A percentile compares a stretch with the other conserved stretches of the same genome.
Conservation (phyloP, 495 filamentous ascomycete species). For the Jackrogersella multiformis region DNA sequence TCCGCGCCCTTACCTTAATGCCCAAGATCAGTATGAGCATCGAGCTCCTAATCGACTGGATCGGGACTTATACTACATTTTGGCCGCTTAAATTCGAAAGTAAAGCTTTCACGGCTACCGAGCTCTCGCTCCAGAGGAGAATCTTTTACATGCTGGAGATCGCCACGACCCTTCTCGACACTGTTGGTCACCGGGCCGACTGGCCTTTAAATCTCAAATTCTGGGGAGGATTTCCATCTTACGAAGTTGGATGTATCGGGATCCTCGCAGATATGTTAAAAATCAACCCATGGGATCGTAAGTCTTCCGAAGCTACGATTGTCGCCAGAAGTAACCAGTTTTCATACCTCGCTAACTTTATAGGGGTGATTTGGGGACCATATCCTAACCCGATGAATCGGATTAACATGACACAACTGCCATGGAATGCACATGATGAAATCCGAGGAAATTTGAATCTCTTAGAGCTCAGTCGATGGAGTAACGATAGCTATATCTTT, state of each 20-base stretch:
- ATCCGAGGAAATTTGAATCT: neutral
- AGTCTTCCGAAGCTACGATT: too few species aligned
- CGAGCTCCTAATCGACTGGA: slow-evolving; percentile 9
- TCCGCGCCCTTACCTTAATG: neutral
- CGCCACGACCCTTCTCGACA: neutral
- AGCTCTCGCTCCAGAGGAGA: slow-evolving; percentile 3
- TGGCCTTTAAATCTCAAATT: too few species aligned
- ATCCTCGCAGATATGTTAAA: too few species aligned
- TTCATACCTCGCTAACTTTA: neutral
- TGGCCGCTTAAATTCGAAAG: neutral
- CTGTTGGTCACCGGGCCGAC: too few species aligned
- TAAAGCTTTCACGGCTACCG: slow-evolving; percentile 6
- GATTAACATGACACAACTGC: neutral
- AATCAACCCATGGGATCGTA: too few species aligned
- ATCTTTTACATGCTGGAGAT: slow-evolving; percentile 1
- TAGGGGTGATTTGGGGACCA: neutral
- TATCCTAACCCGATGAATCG: too few species aligned
- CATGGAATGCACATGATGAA: neutral
- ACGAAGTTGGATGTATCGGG: too few species aligned
- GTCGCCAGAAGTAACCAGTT: too few species aligned
- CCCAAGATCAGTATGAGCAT: neutral
- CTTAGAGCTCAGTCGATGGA: neutral
- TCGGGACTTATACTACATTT: neutral
- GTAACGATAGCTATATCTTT: neutral
- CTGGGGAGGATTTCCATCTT: too few species aligned